Conservation (phyloP, 1,284 basidiomycete species). For the Puccinia triticina region DNA sequence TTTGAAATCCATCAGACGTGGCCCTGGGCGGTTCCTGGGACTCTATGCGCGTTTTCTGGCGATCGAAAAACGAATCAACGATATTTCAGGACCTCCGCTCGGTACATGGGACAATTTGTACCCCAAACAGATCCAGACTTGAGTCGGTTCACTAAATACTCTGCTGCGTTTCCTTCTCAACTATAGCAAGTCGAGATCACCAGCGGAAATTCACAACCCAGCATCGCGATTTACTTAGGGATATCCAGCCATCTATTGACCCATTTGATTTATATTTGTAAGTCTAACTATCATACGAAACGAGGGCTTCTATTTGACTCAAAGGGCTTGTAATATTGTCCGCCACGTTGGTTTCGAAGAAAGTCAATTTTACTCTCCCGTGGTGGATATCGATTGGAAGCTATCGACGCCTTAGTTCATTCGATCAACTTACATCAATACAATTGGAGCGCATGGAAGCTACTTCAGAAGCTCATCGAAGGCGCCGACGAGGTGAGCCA, state of each 20-base stretch:
- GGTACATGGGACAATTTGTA: constrained; percentile 1
- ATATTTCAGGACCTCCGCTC: constrained; percentile 57
- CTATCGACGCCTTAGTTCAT: constrained; percentile 76
- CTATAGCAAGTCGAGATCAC: constrained; percentile 68
- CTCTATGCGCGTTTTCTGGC: constrained; percentile 81
- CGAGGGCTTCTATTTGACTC: background rate
- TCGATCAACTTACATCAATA: constrained; percentile 82
- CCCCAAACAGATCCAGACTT: background rate
- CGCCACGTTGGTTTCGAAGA: constrained; percentile 61
- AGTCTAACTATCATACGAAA: constrained; percentile 56
- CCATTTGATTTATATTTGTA: constrained; percentile 85
- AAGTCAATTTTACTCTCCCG: constrained; percentile 79
- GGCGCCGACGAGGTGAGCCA: constrained; percentile 81
- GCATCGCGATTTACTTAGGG: constrained; percentile 62
- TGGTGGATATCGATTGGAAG: constrained; percentile 76
- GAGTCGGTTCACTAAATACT: background rate
- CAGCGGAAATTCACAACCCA: constrained; percentile 68
- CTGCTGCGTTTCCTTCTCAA: constrained; percentile 63
- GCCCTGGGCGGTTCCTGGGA: constrained; percentile 75
- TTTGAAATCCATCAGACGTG: constrained; percentile 69
- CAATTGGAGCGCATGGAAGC: constrained; percentile 94
- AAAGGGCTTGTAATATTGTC: background rate
- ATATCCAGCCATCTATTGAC: constrained; percentile 63
- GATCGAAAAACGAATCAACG: constrained; percentile 60
- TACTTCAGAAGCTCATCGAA: constrained; percentile 76